These are phyloP conservation scores for Lentinula lateritia DNA, from an alignment of 768 basidiomycete genomes.

Conservation along the genomic window DNA sequence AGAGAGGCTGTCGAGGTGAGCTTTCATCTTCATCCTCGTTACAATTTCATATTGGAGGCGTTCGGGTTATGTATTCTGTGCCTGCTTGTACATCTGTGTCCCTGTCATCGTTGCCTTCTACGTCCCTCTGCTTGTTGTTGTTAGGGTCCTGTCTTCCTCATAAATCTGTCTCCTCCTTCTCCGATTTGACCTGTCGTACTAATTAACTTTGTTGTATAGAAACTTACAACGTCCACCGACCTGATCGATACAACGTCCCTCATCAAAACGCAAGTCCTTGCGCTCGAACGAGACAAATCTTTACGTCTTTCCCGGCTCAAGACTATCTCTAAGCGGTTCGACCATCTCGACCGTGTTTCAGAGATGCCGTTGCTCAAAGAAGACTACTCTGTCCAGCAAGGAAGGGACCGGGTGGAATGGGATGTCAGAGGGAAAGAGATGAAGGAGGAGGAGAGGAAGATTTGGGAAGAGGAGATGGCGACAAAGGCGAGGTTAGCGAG, in stretches of 20 bases:
- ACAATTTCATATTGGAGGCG: background rate
- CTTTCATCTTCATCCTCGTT: slow-evolving; percentile 12
- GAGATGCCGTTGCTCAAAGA: slow-evolving; percentile 79
- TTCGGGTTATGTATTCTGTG: background rate
- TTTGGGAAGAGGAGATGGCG: slow-evolving; percentile 62
- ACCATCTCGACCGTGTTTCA: slow-evolving; percentile 93
- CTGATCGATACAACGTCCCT: slow-evolving; percentile 76
- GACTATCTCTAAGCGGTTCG: slow-evolving; percentile 82
- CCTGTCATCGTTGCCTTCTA: too few species aligned
- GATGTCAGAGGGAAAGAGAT: slow-evolving; percentile 53
- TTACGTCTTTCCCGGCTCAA: slow-evolving; percentile 79
- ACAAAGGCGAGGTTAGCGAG: slow-evolving; percentile 71
- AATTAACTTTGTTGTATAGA: background rate
- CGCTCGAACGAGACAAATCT: slow-evolving; percentile 95
- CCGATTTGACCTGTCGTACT: too few species aligned
- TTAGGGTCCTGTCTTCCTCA: too few species aligned
- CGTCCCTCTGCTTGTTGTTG: background rate
- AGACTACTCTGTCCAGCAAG: slow-evolving; percentile 87
- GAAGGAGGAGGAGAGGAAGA: slow-evolving; percentile 44
- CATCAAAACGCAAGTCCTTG: slow-evolving; percentile 86
- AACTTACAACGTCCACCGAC: background rate
- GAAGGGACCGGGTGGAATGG: slow-evolving; percentile 66
- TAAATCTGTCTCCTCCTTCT: too few species aligned
- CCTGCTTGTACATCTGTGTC: background rate
- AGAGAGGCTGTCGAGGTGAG: slow-evolving; percentile 67